Evolutionary conservation across 139 green algal species (phyloP), one percentile per base, ranked within the genome.

Genomic region (Zygnema circumcarinatum): DNA sequence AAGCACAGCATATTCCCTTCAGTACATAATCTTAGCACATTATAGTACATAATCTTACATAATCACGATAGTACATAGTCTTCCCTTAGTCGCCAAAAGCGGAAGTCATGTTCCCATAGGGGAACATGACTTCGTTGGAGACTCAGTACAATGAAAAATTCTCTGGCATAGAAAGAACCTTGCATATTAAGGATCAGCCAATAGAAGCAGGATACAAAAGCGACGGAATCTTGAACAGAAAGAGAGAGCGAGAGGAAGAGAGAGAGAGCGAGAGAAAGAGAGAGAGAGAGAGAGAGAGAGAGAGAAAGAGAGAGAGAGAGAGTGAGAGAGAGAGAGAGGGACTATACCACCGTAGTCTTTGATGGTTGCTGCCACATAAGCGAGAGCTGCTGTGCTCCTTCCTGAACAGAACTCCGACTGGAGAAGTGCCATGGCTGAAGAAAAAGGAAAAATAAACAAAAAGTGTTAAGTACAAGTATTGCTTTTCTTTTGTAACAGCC

Each of bases 401-500:
- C 69, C 11, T 78, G 7, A 25, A 41, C 7, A 56, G 11, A 78
- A 78, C 69, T 25, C 7, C 3, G 7, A 25, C 69, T 11, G 7
- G 7, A 47, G 11, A 78, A 78, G 11, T 56, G n/a, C n/a, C n/a
- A n/a, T n/a, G n/a, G 11, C 16, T 56, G 7, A 3, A 78, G 11
- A 78, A 78, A 78, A 78, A 78, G 39, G 39, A 11, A 78, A 78
- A 78, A 78, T 25, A 78, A 78, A 3, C 36, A 78, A 41, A 78
- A 11, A 56, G 16, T 25, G 7, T 16, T 25, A 25, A 78, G 36
- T 78, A 56, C 3, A 56, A 3, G 7, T 78, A 56, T 25, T 25
- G 16, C 3, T 11, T 11, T 11, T 78, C 3, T 25, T 11, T 56
- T 56, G 36, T 25, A 47, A 78, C 3, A 78, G 7, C 69, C 11